These are phyloP conservation scores for Priceomyces castillae DNA, from an alignment of 805 yeast species.

Conservation along the genomic window DNA sequence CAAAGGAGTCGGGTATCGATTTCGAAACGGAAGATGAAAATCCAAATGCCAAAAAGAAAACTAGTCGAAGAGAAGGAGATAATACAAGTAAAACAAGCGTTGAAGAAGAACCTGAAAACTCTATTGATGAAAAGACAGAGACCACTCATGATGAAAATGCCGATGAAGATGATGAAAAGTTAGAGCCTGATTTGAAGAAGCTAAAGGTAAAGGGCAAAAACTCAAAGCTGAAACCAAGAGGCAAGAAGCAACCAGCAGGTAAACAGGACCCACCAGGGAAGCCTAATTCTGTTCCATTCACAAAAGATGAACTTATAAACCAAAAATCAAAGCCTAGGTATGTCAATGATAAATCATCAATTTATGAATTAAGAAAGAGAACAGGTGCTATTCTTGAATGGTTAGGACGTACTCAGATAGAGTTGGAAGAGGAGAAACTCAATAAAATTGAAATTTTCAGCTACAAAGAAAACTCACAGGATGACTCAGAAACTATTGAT, in stretches of 20 bases:
- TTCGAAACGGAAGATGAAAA: conserved; percentile 8
- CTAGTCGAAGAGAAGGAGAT: conserved; percentile 13
- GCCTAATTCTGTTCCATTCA: conserved; percentile 14
- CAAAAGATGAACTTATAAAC: conserved; percentile 50
- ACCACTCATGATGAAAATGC: conserved; percentile 5
- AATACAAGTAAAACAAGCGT: conserved; percentile 9
- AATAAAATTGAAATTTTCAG: conserved; percentile 49
- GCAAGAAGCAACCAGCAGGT: neutral
- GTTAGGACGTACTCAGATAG: conserved; percentile 82
- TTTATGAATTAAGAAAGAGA: conserved; percentile 83
- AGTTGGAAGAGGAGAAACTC: conserved; percentile 71
- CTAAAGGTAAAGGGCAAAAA: conserved; percentile 10
- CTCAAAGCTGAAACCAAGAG: conserved; percentile 9
- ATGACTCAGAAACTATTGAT: conserved; percentile 11
- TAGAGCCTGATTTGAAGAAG: conserved; percentile 11
- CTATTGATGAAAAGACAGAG: conserved; percentile 8
- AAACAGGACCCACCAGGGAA: conserved; percentile 20
- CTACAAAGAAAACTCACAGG: conserved; percentile 38
- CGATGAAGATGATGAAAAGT: conserved; percentile 11
- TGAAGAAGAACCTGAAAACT: conserved; percentile 8
- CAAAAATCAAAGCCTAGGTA: conserved; percentile 81
- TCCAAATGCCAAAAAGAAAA: conserved; percentile 5
- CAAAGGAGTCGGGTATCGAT: conserved; percentile 42
- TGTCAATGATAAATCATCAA: conserved; percentile 71
- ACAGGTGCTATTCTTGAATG: conserved; percentile 90